Evolutionary conservation across 2,329 filamentous ascomycete species (phyloP).

Genomic region (Arachnopeziza araneosa): DNA sequence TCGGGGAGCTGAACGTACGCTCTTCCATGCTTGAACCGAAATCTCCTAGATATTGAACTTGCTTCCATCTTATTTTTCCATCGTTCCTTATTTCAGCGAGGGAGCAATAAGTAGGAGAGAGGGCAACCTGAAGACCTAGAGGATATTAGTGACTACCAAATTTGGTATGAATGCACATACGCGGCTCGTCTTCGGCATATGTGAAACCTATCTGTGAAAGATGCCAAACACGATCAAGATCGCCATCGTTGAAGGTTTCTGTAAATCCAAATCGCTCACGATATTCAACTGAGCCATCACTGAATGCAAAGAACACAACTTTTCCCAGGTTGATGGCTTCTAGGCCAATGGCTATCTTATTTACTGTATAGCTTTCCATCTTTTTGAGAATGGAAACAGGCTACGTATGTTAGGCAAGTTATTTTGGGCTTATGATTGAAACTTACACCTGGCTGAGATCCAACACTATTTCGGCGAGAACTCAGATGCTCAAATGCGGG

Average conservation of each 20-base stretch:
- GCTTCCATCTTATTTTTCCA: conserved; percentile 54
- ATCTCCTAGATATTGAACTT: conserved; percentile 46
- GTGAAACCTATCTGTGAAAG: conserved; percentile 74
- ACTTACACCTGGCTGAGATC: conserved; percentile 22
- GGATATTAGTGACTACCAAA: conserved; percentile 6
- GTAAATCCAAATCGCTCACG: conserved; percentile 70
- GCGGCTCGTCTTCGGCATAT: conserved; percentile 60
- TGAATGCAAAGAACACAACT: conserved; percentile 65
- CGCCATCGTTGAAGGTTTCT: conserved; percentile 58
- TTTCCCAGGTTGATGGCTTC: conserved; percentile 66
- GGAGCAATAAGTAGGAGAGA: conserved; percentile 57
- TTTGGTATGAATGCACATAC: conserved; percentile 38
- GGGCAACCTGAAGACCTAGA: conserved; percentile 51
- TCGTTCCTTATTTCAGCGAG: conserved; percentile 54
- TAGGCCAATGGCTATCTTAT: conserved; percentile 66
- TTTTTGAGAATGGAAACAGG: conserved; percentile 49
- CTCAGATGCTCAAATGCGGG: conserved; percentile 73
- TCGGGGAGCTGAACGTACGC: conserved; percentile 33
- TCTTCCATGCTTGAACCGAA: conserved; percentile 44
- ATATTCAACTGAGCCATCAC: conserved; percentile 77
- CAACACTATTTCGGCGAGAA: conserved; percentile 52
- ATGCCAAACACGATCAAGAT: conserved; percentile 60
- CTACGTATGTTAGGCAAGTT: conserved; percentile 26
- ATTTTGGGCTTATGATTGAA: background rate
- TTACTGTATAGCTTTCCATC: conserved; percentile 60